Conservation (phyloP, 1,284 basidiomycete species). For the Sporisorium sorghi region DNA sequence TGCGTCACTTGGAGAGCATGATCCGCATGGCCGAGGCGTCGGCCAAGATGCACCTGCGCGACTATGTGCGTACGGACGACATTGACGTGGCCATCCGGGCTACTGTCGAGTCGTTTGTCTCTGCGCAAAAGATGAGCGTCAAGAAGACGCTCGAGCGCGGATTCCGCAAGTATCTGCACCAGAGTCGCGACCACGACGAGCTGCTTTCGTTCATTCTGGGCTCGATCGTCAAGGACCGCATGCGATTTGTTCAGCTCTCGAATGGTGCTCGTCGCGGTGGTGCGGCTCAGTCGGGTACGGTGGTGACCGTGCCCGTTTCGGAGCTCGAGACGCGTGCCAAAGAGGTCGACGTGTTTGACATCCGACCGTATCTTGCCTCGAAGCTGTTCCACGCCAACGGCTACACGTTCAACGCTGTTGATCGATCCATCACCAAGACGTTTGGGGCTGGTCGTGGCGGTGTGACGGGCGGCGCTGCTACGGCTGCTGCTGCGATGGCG, state of each 20-base stretch:
- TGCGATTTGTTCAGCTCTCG: slow-evolving; percentile 75
- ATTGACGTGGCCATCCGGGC: slow-evolving; percentile 97
- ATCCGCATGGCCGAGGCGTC: slow-evolving; percentile 99
- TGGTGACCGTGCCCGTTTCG: slow-evolving; percentile 60
- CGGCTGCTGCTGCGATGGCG: slow-evolving; percentile 31
- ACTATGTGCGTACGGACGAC: slow-evolving; percentile 94
- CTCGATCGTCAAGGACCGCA: slow-evolving; percentile 92
- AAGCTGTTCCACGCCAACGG: slow-evolving; percentile 90
- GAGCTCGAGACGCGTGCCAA: slow-evolving; percentile 76
- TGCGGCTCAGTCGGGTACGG: slow-evolving; percentile 27
- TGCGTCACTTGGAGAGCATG: slow-evolving; percentile 97
- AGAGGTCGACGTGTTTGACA: slow-evolving; percentile 93
- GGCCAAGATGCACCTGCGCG: slow-evolving; percentile 97
- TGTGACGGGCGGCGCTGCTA: slow-evolving; percentile 15
- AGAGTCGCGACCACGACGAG: slow-evolving; percentile 92
- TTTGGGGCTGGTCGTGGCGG: slow-evolving; percentile 49
- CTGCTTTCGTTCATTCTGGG: slow-evolving; percentile 93
- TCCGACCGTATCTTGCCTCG: slow-evolving; percentile 83
- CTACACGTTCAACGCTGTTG: slow-evolving; percentile 73
- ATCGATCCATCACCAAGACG: slow-evolving; percentile 61
- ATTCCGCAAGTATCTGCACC: slow-evolving; percentile 96
- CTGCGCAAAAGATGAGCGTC: slow-evolving; percentile 96
- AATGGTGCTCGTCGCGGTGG: slow-evolving; percentile 16
- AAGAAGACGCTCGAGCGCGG: slow-evolving; percentile 92
- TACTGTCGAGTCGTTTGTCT: slow-evolving; percentile 93